Evolutionary conservation across 2,329 filamentous ascomycete genomes (phyloP), one percentile per base, ranked within the genome.

Genomic region (Fusarium tupiense): DNA sequence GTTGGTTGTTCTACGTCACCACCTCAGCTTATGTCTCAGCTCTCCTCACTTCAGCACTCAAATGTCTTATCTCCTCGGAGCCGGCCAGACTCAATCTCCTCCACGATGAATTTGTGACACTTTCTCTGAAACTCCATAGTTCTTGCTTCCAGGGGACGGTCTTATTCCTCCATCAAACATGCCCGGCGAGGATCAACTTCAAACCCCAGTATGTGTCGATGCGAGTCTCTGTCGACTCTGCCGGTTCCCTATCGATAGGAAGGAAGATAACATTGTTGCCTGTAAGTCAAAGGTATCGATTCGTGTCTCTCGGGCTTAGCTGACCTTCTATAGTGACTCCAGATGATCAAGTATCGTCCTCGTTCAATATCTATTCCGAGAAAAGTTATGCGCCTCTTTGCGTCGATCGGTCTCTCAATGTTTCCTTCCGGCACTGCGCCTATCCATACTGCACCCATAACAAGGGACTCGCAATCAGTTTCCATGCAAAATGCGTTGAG

Each of bases 121-220:
- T n/a, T 14, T 1, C 4, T 8, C 19, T 31, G 16, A 35, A 33
- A 13, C 5, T 4, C 6, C n/a, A 64, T 57, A 38, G 20, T 19
- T n/a, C 4, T 26, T 8, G 31, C 17, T 11, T 35, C 12, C 35
- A 10, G 29, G n/a, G 6, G 37, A 31, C 16, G 33, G 12, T 29
- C 33, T 54, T 14, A 19, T 33, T 8, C 14, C 33, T 19, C 33
- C 47, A 17, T 22, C 47, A 29, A 43, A 16, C 29, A 22, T 62
- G 11, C 10, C 33, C 5, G 17, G 3, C 12, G 41, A 61, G 4
- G 61, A 71, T 41, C 67, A 67, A 4, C 50, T 74, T n/a, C 59
- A 71, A 19, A 33, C 53, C 2, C 72, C 67, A 7, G 24, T 49
- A 46, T 78, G 64, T 61, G 46, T 74, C 8, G 31, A 56, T 4